These are phyloP conservation scores for Aquilaria yunnanensis DNA, from an alignment of 345 rosid genomes.

Conservation along the genomic window DNA sequence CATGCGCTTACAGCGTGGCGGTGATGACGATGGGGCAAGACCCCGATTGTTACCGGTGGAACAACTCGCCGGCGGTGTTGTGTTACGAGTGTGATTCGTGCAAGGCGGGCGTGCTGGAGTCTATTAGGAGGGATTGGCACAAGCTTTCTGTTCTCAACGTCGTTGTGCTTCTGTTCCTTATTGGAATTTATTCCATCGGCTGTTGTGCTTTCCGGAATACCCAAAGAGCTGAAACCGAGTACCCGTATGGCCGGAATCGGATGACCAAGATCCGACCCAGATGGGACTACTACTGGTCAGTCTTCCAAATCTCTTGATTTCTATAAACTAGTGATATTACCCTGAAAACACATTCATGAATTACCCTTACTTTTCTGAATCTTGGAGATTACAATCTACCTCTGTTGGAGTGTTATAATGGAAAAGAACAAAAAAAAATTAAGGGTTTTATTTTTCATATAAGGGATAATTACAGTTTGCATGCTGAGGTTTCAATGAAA, in stretches of 20 bases:
- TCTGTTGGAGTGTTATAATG: too few species aligned
- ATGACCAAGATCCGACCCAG: conserved; percentile 69
- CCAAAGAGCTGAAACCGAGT: conserved; percentile 51
- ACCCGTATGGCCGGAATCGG: conserved; percentile 55
- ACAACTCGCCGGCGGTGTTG: conserved; percentile 41
- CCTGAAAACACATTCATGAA: neutral
- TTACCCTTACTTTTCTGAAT: neutral
- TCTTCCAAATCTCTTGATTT: neutral
- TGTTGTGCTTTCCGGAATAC: conserved; percentile 85
- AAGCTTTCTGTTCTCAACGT: conserved; percentile 68
- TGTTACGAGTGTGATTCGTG: conserved; percentile 97
- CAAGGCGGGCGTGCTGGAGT: conserved; percentile 88
- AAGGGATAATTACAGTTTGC: too few species aligned
- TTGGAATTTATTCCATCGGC: conserved; percentile 62
- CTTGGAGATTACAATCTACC: too few species aligned
- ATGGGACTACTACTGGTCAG: conserved; percentile 79
- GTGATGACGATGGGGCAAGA: conserved; percentile 52
- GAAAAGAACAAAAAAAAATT: too few species aligned
- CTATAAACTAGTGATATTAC: too few species aligned
- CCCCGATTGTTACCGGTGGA: conserved; percentile 82
- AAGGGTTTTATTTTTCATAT: too few species aligned
- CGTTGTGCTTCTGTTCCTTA: conserved; percentile 59
- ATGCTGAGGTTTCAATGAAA: too few species aligned
- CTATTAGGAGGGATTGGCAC: conserved; percentile 75
- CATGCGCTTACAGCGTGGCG: conserved; percentile 62